Percentiles rank a stretch among this genome's conserved stretches.
Evolutionary conservation across 768 basidiomycete genomes (phyloP).

Genomic region (Suillus variegatus): DNA sequence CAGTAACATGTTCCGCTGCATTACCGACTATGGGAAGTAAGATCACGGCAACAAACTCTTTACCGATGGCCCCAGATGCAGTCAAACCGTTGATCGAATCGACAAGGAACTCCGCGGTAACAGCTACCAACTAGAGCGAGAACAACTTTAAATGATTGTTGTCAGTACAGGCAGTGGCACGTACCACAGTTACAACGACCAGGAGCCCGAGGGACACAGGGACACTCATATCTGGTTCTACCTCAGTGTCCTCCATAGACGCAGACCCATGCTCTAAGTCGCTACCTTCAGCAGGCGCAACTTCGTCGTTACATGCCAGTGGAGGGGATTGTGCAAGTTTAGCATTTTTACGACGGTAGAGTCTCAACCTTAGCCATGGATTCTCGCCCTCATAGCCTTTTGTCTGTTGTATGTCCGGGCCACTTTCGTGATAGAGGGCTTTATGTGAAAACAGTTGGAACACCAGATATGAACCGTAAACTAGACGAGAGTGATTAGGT

Average conservation of each 20-base stretch:
- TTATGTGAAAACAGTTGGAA: constrained; percentile 84
- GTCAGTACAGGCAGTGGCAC: constrained; percentile 21
- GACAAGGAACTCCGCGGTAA: constrained; percentile 71
- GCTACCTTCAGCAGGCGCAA: not conserved
- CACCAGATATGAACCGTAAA: constrained; percentile 72
- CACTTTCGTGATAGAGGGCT: constrained; percentile 57
- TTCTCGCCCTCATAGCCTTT: constrained; percentile 43
- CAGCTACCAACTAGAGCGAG: constrained; percentile 46
- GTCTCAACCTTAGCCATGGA: constrained; percentile 20
- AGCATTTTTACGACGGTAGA: not conserved
- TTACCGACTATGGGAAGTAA: constrained; percentile 92
- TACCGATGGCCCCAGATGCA: constrained; percentile 50
- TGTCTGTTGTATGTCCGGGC: constrained; percentile 39
- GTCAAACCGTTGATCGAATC: constrained; percentile 81
- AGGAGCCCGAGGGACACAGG: constrained; percentile 55
- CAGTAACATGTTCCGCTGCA: constrained; percentile 90
- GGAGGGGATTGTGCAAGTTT: constrained; percentile 10
- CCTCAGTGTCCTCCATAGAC: constrained; percentile 24
- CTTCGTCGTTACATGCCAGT: not conserved
- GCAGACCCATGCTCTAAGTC: constrained; percentile 16
- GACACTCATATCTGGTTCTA: constrained; percentile 54
- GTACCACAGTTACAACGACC: constrained; percentile 60
- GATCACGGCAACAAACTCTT: constrained; percentile 85
- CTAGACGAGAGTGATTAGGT: constrained; percentile 35
- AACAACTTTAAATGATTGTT: not conserved